Conservation (phyloP, 2,329 filamentous ascomycete species). For the Lizonia empirigonia region DNA sequence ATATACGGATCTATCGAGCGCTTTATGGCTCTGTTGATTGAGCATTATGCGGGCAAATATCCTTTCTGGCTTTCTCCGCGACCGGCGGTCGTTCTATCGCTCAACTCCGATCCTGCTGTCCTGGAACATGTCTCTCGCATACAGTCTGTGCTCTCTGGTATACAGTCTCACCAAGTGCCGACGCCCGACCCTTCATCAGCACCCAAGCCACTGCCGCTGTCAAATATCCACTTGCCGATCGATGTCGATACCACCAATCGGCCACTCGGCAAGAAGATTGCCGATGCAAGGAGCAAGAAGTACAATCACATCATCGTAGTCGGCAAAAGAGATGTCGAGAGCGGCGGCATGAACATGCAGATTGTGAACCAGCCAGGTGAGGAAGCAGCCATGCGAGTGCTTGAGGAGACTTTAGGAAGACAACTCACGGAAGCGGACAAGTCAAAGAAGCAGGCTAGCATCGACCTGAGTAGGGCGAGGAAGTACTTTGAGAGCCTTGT, state of each 20-base stretch:
- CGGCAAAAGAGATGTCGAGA: constrained; percentile 54
- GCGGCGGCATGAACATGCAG: constrained; percentile 34
- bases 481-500: constrained; percentile 40
- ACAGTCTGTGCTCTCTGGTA: constrained; percentile 38
- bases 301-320: constrained; percentile 77
- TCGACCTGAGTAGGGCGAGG: constrained; percentile 30
- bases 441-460: constrained; percentile 21
- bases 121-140: constrained; percentile 56
- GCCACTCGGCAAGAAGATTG: constrained; percentile 70
- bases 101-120: constrained; percentile 66
- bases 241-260: constrained; percentile 71
- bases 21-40: constrained; percentile 82
- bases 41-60: constrained; percentile 77
- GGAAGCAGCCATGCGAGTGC: constrained; percentile 26
- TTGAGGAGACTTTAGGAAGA: constrained; percentile 44
- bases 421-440: constrained; percentile 22
- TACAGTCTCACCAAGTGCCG: constrained; percentile 24
- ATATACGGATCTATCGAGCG: constrained; percentile 84
- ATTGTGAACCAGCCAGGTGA: constrained; percentile 48
- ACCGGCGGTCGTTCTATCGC: constrained; percentile 74
- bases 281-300: constrained; percentile 71
- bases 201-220: constrained; percentile 51
- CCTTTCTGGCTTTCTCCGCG: constrained; percentile 88
- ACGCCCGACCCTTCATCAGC: constrained; percentile 16
- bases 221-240: constrained; percentile 68